phyloP scores from a whole-genome alignment of 768 basidiomycete genomes.

The Rhodocollybia butyracea region DNA sequence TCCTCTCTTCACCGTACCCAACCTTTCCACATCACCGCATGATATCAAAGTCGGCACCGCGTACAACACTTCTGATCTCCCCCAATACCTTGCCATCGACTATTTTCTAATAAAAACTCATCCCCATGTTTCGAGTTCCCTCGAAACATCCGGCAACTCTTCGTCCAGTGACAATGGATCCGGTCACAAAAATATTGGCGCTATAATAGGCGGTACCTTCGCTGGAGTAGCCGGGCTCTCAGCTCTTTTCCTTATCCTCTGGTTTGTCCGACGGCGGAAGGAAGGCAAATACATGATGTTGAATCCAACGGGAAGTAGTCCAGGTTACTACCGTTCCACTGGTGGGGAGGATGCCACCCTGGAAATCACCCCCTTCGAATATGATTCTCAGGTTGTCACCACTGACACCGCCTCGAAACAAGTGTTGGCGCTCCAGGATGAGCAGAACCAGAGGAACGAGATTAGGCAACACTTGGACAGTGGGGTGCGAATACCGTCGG shows the following conservation, averaged over 20 bases:
- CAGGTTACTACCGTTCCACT: neutral
- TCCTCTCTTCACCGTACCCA: slow-evolving; percentile 1
- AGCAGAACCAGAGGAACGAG: no score
- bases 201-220: neutral
- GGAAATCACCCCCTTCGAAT: no score
- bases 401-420: no score
- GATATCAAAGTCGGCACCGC: neutral
- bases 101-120: slow-evolving; percentile 4
- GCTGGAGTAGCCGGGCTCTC: neutral
- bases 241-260: neutral
- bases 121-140: neutral
- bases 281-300: neutral
- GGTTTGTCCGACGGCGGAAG: neutral
- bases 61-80: neutral
- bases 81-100: neutral
- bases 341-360: neutral
- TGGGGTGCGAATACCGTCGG: no score
- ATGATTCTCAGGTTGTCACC: no score
- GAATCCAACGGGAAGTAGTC: neutral
- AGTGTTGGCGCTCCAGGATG: no score
- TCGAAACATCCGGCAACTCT: no score
- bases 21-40: neutral
- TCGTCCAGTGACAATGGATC: no score
- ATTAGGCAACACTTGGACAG: no score
- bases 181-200: neutral